Evolutionary conservation across 2,329 filamentous ascomycete genomes (phyloP), one percentile per base, ranked within the genome.

Genomic region (Alternaria longipes): DNA sequence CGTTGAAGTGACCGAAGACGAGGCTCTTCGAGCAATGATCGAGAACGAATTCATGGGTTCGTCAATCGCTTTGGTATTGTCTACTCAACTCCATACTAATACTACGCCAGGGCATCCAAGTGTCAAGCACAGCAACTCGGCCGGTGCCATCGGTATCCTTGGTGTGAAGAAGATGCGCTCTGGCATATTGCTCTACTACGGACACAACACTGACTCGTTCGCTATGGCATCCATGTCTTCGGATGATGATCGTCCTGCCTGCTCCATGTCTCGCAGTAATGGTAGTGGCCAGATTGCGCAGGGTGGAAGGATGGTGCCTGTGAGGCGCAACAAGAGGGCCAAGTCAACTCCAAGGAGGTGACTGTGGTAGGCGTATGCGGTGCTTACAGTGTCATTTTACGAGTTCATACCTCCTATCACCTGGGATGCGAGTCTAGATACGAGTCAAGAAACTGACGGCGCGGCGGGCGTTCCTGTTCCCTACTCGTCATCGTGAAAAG

Each of bases 191-290:
- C 86, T 99, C 53, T 94, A 94, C 79, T 99, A 97, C 81, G 94
- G 91, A 1, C 95, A 99, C 83, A 99, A 98, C 74, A 99, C 95
- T 0, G 94, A 98, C 76, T 90, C 88, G 1, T 90, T 91, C 73
- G 93, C 94, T 6, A 81, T 99, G 54, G 93, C 93, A 1, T 96
- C 93, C 3, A 96, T 98, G 92, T 88, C 90, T 38, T 91, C 90
- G 2, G 86, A 88, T 26, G 94, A 98, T 67, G 84, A 82, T 47
- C 87, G 87, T 55, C 92, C 95, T 0, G 82, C 87, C 34, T 95
- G 91, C 68, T 91, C 94, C 59, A 97, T 99, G 93, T 97, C 93
- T 63, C 90, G 95, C 53, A 89, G 84, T 69, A 83, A 76, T 46
- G 83, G 84, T 44, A 81, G 81, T 58, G 85, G 84, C 1, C 79